These are phyloP conservation scores for Chaetoceros muelleri DNA, from an alignment of 108 stramenopile genomes.

Conservation along the genomic window DNA sequence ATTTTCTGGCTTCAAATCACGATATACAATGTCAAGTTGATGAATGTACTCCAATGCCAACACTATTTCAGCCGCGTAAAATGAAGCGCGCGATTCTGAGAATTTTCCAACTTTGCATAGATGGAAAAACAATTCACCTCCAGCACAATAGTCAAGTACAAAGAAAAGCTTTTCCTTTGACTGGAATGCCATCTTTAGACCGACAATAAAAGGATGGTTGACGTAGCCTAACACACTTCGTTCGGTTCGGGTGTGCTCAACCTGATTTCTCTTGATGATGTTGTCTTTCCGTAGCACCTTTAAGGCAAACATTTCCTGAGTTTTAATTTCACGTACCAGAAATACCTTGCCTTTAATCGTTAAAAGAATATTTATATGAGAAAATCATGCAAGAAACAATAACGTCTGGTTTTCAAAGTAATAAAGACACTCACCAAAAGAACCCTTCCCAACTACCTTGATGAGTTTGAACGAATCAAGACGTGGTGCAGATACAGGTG, in stretches of 20 bases:
- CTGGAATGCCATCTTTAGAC: constrained; percentile 98
- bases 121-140: constrained; percentile 98
- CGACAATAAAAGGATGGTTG: constrained; percentile 96
- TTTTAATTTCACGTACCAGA: constrained; percentile 70
- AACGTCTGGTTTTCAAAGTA: not conserved
- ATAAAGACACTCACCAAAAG: constrained; percentile 71
- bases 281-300: constrained; percentile 94
- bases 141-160: constrained; percentile 96
- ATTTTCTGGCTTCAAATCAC: constrained; percentile 97
- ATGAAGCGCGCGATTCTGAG: constrained; percentile 79
- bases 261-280: constrained; percentile 95
- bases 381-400: not conserved
- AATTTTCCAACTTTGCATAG: constrained; percentile 92
- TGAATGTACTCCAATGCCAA: constrained; percentile 96
- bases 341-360: constrained; percentile 73
- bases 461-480: constrained; percentile 84
- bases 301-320: constrained; percentile 80
- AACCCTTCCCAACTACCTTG: constrained; percentile 89
- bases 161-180: constrained; percentile 94
- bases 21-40: constrained; percentile 90
- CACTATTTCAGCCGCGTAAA: constrained; percentile 96
- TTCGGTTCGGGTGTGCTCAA: constrained; percentile 97
- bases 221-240: constrained; percentile 93
- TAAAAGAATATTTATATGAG: not conserved
- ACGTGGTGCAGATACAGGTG: constrained; percentile 55